Conservation (phyloP, 805 yeast species). For the Candida jianshihensis region DNA sequence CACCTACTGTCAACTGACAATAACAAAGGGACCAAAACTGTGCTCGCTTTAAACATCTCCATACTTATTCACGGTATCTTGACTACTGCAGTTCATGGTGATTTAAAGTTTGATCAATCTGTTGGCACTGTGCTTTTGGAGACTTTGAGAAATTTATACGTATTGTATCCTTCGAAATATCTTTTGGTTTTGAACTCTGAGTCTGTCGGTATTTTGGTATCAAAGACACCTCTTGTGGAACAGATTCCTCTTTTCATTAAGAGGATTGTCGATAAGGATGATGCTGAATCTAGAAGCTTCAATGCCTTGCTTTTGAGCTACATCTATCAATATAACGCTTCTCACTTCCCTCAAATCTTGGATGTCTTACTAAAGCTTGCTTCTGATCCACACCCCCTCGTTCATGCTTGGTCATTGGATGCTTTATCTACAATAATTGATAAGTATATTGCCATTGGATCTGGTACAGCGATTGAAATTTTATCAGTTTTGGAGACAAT, state of each 20-base stretch:
- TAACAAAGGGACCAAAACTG: constrained; percentile 30
- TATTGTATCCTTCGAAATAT: constrained; percentile 14
- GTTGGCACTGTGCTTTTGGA: constrained; percentile 44
- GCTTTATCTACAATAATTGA: constrained; percentile 52
- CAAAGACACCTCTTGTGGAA: constrained; percentile 32
- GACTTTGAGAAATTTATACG: constrained; percentile 32
- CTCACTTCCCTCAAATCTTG: constrained; percentile 38
- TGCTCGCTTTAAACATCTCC: constrained; percentile 54
- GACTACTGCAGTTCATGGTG: constrained; percentile 15
- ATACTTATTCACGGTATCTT: constrained; percentile 55
- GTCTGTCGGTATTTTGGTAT: constrained; percentile 46
- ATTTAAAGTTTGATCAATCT: constrained; percentile 23
- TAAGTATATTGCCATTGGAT: constrained; percentile 42
- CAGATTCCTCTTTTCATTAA: constrained; percentile 52
- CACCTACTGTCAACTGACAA: constrained; percentile 37
- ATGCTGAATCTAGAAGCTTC: constrained; percentile 60
- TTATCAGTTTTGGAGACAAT: constrained; percentile 33
- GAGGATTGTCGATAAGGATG: constrained; percentile 54
- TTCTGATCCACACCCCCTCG: constrained; percentile 78
- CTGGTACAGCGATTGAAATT: constrained; percentile 35
- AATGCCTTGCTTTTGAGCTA: constrained; percentile 43
- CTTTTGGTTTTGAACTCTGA: constrained; percentile 46
- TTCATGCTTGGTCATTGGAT: constrained; percentile 66
- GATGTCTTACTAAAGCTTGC: constrained; percentile 55
- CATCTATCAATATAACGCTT: constrained; percentile 34